Percentiles rank a stretch among this genome's conserved stretches.
These are phyloP conservation scores for Aspergillus cristatus DNA, from an alignment of 495 filamentous ascomycete genomes.

Conservation along the genomic window DNA sequence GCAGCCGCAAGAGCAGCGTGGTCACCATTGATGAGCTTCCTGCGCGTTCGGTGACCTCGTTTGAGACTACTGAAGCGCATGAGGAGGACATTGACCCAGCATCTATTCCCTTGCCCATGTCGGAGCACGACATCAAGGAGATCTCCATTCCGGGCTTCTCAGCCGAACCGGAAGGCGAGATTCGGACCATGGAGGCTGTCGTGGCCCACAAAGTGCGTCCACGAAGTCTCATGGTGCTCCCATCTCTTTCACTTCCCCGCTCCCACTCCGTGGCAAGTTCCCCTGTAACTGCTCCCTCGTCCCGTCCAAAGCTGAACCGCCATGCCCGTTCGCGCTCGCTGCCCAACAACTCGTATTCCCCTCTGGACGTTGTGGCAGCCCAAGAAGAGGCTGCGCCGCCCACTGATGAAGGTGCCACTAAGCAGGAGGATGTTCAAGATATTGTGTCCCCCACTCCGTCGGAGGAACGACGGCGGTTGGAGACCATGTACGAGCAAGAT, in stretches of 20 bases:
- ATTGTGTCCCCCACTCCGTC: constrained; percentile 17
- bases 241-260: constrained; percentile 22
- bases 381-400: constrained; percentile 9
- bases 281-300: constrained; percentile 19
- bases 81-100: constrained; percentile 36
- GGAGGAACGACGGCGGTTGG: constrained; percentile 24
- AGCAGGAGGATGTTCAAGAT: no score
- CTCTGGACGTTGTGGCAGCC: constrained; percentile 9
- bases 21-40: constrained; percentile 25
- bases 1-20: constrained; percentile 33
- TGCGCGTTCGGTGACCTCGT: constrained; percentile 3
- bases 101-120: constrained; percentile 54
- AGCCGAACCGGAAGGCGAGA: constrained; percentile 49
- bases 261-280: constrained; percentile 25
- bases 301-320: constrained; percentile 9
- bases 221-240: constrained; percentile 52
- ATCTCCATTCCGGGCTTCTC: constrained; percentile 62
- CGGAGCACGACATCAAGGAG: constrained; percentile 61
- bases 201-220: constrained; percentile 45
- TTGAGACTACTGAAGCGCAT: constrained; percentile 7
- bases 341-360: constrained; percentile 27
- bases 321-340: constrained; percentile 48
- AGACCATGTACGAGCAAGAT: constrained; percentile 38
- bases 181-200: constrained; percentile 41
- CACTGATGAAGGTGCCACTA: no score